Evolutionary conservation across 2,329 filamentous ascomycete genomes (phyloP), one percentile per base, ranked within the genome.

Genomic region (Apiospora pterosperma): DNA sequence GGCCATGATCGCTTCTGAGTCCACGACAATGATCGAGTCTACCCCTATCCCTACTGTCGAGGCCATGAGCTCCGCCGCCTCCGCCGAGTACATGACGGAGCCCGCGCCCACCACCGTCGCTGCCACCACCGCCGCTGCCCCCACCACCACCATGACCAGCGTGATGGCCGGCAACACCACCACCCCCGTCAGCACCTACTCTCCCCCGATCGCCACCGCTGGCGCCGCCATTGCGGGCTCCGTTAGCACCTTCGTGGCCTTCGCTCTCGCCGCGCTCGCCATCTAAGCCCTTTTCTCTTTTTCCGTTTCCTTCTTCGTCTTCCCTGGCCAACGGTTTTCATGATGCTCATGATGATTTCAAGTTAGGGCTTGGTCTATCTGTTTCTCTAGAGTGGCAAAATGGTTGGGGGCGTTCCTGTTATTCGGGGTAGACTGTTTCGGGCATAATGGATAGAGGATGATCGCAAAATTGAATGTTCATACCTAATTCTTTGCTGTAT

Each of bases 141-240:
- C 39, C 6, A 52, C 28, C 36, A 36, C 36, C 23, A 59, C 64
- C 28, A 59, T 62, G 19, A 41, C 52, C 12, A 34, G 44, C 19
- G 48, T 63, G 19, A 59, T 63, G 36, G 59, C 48, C 48, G 64
- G 41, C 44, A 62, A 64, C 41, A 65, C 60, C 63, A 23, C 48
- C 60, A 65, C 60, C 38, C 19, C 25, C 14, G 25, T 23, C 31
- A 34, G 12, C 28, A 62, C 25, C 61, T 19, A 39, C 44, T 21
- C 23, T 36, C 62, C 61, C 41, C 28, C 58, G 11, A 19, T 60
- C n/a, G 34, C 58, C 58, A 60, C 58, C n/a, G 58, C 58, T 7
- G 58, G 34, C 5, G 58, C 58, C 36, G 5, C 64, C 3, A n/a
- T 23, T 25, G 55, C 36, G 3, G 44, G 61, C 7, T 59, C 58